These are phyloP conservation scores for Lupinus albus DNA, from an alignment of 306 rosid genomes.

Conservation along the genomic window DNA sequence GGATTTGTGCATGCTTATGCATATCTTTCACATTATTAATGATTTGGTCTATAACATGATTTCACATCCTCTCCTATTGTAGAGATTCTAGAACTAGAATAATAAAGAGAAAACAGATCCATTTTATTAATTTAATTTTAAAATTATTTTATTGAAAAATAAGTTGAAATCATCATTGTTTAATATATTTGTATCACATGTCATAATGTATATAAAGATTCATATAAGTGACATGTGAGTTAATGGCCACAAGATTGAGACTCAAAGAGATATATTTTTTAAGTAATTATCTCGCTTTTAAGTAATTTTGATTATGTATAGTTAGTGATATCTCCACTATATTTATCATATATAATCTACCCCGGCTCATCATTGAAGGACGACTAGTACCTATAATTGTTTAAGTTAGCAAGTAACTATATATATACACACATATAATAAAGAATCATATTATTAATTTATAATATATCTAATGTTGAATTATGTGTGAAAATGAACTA, in stretches of 20 bases:
- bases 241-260: conserved; percentile 1
- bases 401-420: background rate
- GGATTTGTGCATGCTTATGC: conserved; percentile 5
- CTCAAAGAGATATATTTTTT: background rate
- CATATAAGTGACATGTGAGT: no score
- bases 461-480: background rate
- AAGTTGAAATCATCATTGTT: no score
- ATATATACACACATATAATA: no score
- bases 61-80: no score
- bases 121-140: no score
- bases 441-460: background rate
- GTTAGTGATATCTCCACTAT: no score
- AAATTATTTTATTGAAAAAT: no score
- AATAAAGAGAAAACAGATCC: no score
- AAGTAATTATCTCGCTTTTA: no score
- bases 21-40: background rate
- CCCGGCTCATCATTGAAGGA: conserved; percentile 36
- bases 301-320: background rate
- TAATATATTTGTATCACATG: no score
- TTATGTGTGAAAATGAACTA: background rate
- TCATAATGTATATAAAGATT: no score
- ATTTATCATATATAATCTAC: background rate
- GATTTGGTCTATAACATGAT: conserved; percentile 2
- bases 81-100: no score
- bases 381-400: conserved; percentile 7